Conservation (phyloP, 257 asterid species). For the Orobanche coerulescens region DNA sequence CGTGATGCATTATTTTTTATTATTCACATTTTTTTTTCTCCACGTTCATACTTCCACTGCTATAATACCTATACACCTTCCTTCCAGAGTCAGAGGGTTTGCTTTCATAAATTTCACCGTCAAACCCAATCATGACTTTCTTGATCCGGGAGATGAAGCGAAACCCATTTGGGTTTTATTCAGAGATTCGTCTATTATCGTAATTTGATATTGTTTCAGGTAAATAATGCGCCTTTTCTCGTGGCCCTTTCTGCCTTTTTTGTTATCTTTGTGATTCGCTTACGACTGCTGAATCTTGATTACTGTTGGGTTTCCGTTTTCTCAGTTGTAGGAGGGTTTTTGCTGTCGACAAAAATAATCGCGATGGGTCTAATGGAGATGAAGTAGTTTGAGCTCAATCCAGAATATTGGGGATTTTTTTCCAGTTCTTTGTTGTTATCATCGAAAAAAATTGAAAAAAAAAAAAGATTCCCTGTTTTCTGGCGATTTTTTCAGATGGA, state of each 20-base stretch:
- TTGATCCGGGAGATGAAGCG: slow-evolving; percentile 23
- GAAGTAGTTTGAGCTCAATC: slow-evolving; percentile 27
- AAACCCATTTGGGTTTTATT: background rate
- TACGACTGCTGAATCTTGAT: slow-evolving; percentile 14
- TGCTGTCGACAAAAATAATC: background rate
- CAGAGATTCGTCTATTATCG: background rate
- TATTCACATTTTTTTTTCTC: background rate
- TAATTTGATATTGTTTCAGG: slow-evolving; percentile 19
- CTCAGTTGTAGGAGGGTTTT: slow-evolving; percentile 11
- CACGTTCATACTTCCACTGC: slow-evolving; percentile 15
- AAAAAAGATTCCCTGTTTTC: slow-evolving; percentile 1
- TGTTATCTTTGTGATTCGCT: background rate
- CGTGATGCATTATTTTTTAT: slow-evolving; percentile 12
- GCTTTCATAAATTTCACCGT: slow-evolving; percentile 17
- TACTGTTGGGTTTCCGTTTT: background rate
- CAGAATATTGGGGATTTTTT: slow-evolving; percentile 9
- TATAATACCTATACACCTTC: background rate
- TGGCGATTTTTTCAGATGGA: slow-evolving; percentile 28
- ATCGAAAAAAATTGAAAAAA: slow-evolving; percentile 13
- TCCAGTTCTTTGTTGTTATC: slow-evolving; percentile 9
- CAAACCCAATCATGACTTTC: background rate
- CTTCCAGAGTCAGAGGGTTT: slow-evolving; percentile 9
- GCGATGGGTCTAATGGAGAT: slow-evolving; percentile 21
- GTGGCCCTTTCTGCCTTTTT: slow-evolving; percentile 8
- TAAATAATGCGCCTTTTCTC: slow-evolving; percentile 9